Evolutionary conservation across 108 stramenopile genomes (phyloP).

Genomic region (Nitzschia putrida): DNA sequence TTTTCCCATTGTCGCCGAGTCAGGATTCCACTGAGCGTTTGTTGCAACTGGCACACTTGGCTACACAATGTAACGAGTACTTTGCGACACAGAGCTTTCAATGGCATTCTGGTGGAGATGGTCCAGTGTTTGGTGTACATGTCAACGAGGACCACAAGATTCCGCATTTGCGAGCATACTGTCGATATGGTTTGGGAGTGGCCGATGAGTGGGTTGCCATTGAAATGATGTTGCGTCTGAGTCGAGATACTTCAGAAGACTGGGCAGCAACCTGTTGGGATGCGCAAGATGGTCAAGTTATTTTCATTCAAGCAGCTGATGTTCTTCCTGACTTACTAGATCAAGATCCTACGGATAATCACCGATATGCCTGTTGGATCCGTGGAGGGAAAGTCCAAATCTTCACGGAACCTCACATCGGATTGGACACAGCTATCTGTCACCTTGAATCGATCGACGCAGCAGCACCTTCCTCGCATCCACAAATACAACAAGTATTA

Average conservation of each 20-base stretch:
- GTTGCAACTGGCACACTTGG: constrained; percentile 32
- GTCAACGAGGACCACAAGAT: constrained; percentile 14
- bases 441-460: neutral
- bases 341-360: constrained; percentile 54
- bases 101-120: constrained; percentile 73
- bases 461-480: constrained; percentile 16
- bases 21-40: constrained; percentile 13
- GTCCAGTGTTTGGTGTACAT: constrained; percentile 75
- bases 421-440: constrained; percentile 10
- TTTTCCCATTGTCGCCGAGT: constrained; percentile 15
- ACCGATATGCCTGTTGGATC: constrained; percentile 66
- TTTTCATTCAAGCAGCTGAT: constrained; percentile 75
- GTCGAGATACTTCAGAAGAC: constrained; percentile 29
- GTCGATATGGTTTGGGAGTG: constrained; percentile 57
- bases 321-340: constrained; percentile 68
- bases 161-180: constrained; percentile 71
- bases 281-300: constrained; percentile 69
- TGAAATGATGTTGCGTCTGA: constrained; percentile 41
- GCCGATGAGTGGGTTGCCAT: constrained; percentile 66
- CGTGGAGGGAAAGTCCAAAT: constrained; percentile 57
- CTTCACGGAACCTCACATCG: constrained; percentile 34
- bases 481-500: constrained; percentile 46
- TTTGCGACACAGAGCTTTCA: constrained; percentile 33
- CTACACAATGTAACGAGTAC: constrained; percentile 25
- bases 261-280: constrained; percentile 68